These are phyloP conservation scores for Gyrodon lividus DNA, from an alignment of 768 basidiomycete genomes.

Conservation along the genomic window DNA sequence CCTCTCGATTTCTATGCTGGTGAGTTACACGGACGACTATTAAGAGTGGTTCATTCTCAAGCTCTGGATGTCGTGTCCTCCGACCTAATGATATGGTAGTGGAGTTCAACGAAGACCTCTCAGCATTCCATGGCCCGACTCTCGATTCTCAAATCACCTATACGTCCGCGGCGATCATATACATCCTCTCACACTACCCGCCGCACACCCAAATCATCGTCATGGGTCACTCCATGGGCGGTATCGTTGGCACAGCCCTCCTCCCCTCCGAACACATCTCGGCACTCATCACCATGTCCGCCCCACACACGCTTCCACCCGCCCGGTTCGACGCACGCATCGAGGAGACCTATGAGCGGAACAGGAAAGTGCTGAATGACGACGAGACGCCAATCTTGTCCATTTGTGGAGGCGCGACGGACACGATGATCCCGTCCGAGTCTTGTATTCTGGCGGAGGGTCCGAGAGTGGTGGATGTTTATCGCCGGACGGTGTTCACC, in stretches of 20 bases:
- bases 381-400: conserved; percentile 73
- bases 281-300: conserved; percentile 92
- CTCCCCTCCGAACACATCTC: conserved; percentile 67
- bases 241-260: conserved; percentile 81
- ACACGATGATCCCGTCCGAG: conserved; percentile 91
- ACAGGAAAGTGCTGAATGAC: conserved; percentile 37
- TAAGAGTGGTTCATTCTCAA: neutral
- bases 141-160: conserved; percentile 80
- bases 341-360: conserved; percentile 64
- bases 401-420: conserved; percentile 89
- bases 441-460: conserved; percentile 61
- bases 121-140: conserved; percentile 91
- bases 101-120: conserved; percentile 96
- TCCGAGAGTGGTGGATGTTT: conserved; percentile 23
- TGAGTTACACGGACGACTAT: conserved; percentile 32
- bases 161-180: conserved; percentile 64
- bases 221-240: conserved; percentile 98
- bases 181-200: conserved; percentile 79
- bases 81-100: conserved; percentile 36
- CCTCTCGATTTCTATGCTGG: conserved; percentile 87
- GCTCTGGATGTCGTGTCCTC: neutral
- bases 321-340: conserved; percentile 83
- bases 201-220: conserved; percentile 63
- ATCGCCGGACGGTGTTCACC: conserved; percentile 73
- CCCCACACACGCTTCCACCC: conserved; percentile 86